A percentile compares a stretch with the other conserved stretches of the same genome.
Conservation (phyloP, 225 moss, liverwort and hornwort species). For the Straminergon stramineum region DNA sequence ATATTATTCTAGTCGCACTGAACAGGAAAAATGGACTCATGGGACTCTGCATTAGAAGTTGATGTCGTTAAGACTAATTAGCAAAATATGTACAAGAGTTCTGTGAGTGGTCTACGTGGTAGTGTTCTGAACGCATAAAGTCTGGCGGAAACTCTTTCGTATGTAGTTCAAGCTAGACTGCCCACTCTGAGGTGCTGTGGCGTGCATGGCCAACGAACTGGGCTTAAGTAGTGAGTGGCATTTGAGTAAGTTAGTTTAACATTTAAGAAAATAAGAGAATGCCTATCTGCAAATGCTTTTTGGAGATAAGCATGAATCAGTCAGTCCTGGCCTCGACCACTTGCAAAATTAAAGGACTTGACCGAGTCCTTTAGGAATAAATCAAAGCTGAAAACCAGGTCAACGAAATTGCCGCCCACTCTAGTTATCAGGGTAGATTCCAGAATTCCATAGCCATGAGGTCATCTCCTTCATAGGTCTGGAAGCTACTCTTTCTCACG, state of each 20-base stretch:
- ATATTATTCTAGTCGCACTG: background rate
- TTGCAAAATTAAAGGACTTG: background rate
- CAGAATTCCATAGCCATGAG: background rate
- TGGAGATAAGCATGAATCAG: constrained; percentile 2
- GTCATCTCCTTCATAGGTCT: background rate
- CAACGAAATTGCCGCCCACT: constrained; percentile 17
- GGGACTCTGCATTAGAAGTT: background rate
- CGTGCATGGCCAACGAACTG: background rate
- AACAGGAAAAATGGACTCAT: background rate
- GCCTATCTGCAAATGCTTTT: background rate
- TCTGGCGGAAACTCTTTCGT: background rate
- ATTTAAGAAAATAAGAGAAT: background rate
- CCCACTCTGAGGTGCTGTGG: background rate
- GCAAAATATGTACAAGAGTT: background rate
- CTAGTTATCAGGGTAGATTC: constrained; percentile 2
- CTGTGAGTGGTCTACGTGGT: background rate
- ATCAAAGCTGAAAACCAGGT: background rate
- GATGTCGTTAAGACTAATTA: background rate
- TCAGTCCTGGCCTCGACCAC: background rate
- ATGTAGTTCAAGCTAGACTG: background rate
- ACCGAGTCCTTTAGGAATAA: background rate
- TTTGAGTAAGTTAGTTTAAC: background rate
- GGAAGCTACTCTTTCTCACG: background rate
- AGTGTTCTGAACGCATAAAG: background rate
- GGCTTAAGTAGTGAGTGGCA: background rate